Evolutionary conservation across 2,329 filamentous ascomycete genomes (phyloP).

Genomic region (Monilinia fructicola): DNA sequence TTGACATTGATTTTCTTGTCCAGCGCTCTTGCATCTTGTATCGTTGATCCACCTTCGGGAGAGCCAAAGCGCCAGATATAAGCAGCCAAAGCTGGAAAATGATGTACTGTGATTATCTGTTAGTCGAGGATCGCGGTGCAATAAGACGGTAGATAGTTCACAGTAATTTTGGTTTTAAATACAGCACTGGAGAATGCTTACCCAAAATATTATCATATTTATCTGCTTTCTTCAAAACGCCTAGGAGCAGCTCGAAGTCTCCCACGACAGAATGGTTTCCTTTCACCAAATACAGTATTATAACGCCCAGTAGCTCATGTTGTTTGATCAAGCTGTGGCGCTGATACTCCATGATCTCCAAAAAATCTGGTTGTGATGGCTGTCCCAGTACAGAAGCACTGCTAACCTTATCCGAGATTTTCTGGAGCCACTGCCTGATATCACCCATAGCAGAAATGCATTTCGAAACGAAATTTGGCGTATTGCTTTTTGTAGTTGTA

Average conservation of each 20-base stretch:
- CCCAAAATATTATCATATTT: slow-evolving; percentile 68
- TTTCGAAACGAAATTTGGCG: slow-evolving; percentile 63
- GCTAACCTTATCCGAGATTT: slow-evolving; percentile 72
- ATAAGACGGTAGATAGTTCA: background rate
- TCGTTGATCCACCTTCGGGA: slow-evolving; percentile 65
- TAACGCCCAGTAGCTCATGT: slow-evolving; percentile 83
- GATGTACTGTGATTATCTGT: slow-evolving; percentile 59
- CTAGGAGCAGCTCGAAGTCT: slow-evolving; percentile 73
- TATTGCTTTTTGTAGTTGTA: slow-evolving; percentile 36
- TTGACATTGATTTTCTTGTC: slow-evolving; percentile 66
- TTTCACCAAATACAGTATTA: slow-evolving; percentile 76
- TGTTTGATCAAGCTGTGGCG: slow-evolving; percentile 79
- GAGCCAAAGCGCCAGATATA: slow-evolving; percentile 79
- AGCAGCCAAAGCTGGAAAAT: slow-evolving; percentile 75
- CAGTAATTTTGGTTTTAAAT: slow-evolving; percentile 6
- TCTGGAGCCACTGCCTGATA: slow-evolving; percentile 74
- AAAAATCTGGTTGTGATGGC: slow-evolving; percentile 58
- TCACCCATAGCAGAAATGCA: slow-evolving; percentile 75
- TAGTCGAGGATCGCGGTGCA: slow-evolving; percentile 23
- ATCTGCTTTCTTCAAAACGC: slow-evolving; percentile 66
- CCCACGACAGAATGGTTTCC: slow-evolving; percentile 66
- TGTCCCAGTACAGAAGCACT: slow-evolving; percentile 74
- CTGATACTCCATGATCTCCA: slow-evolving; percentile 79
- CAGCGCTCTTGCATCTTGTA: slow-evolving; percentile 68
- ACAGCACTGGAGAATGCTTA: slow-evolving; percentile 38